Evolutionary conservation across 2,329 filamentous ascomycete species (phyloP).

Genomic region (Chrysosphaeria jannelii): DNA sequence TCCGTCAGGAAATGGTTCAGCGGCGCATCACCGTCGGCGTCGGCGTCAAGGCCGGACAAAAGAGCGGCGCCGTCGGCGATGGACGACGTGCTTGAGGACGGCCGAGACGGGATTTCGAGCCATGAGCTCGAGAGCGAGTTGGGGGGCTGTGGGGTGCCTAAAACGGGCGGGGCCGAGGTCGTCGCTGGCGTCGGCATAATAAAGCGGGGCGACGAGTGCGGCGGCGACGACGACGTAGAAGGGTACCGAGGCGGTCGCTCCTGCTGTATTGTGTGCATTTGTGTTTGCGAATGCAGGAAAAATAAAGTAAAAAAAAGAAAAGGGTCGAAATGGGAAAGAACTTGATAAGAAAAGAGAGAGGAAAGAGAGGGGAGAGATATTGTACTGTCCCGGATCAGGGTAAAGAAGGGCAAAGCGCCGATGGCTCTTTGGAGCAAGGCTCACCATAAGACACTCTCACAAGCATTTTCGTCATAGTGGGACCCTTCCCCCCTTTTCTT

Average conservation of each 20-base stretch:
- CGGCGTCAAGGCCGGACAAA: slow-evolving; percentile 9
- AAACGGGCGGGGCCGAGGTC: not conserved
- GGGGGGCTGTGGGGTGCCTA: not conserved
- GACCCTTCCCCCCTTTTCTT: too few species aligned
- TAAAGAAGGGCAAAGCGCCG: too few species aligned
- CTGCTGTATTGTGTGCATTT: too few species aligned
- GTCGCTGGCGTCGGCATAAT: too few species aligned
- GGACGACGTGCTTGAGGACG: slow-evolving; percentile 73
- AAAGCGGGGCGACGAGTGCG: too few species aligned
- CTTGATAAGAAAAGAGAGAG: not conserved
- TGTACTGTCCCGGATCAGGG: too few species aligned
- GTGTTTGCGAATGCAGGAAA: not conserved
- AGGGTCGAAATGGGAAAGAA: not conserved
- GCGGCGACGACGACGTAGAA: too few species aligned
- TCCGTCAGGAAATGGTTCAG: slow-evolving; percentile 13
- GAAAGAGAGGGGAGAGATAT: slow-evolving; percentile 1
- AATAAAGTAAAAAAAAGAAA: not conserved
- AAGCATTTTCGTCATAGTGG: too few species aligned
- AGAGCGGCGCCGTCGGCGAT: slow-evolving; percentile 52
- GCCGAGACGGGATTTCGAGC: slow-evolving; percentile 80
- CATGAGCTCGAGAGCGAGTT: slow-evolving; percentile 42
- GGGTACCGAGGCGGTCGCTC: too few species aligned
- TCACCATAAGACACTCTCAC: too few species aligned
- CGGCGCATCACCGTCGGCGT: slow-evolving; percentile 9
- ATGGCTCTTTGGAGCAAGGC: too few species aligned